A percentile compares a stretch with the other conserved stretches of the same genome.
Conservation (phyloP, 495 filamentous ascomycete species). For the Hypoxylon cercidicola region DNA sequence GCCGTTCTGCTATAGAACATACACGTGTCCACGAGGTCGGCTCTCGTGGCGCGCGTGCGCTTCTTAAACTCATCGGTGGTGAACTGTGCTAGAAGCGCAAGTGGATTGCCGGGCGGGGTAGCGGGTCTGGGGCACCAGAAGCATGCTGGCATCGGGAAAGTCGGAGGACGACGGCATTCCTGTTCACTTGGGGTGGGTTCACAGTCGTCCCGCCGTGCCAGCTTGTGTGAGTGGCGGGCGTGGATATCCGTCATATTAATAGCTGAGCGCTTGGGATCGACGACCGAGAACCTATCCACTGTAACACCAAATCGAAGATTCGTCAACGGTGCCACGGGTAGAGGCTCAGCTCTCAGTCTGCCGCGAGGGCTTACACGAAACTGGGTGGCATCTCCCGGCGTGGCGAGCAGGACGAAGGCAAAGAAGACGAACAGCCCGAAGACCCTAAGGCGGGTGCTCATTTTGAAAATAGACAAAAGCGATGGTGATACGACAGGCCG, state of each 20-base stretch:
- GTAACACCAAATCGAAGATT: background rate
- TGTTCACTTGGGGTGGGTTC: background rate
- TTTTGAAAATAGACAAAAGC: background rate
- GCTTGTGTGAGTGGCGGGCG: background rate
- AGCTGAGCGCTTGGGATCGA: background rate
- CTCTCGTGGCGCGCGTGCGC: background rate
- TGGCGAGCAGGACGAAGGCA: background rate
- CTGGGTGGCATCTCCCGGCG: background rate
- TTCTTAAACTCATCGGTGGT: slow-evolving; percentile 1
- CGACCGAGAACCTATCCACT: background rate
- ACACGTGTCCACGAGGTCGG: background rate
- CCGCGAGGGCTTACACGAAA: background rate
- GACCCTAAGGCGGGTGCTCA: background rate
- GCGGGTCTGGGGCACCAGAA: background rate
- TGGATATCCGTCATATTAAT: background rate
- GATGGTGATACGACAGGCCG: background rate
- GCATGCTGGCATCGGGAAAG: background rate
- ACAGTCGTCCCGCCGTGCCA: background rate
- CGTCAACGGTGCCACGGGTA: background rate
- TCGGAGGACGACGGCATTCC: background rate
- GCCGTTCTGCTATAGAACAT: background rate
- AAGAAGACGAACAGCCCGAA: background rate
- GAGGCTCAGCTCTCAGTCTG: background rate
- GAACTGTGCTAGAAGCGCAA: background rate
- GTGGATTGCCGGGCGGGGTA: background rate